A percentile compares a stretch with the other conserved stretches of the same genome.
Conservation (phyloP, 23 red algal species). For the Gracilaria caudata region DNA sequence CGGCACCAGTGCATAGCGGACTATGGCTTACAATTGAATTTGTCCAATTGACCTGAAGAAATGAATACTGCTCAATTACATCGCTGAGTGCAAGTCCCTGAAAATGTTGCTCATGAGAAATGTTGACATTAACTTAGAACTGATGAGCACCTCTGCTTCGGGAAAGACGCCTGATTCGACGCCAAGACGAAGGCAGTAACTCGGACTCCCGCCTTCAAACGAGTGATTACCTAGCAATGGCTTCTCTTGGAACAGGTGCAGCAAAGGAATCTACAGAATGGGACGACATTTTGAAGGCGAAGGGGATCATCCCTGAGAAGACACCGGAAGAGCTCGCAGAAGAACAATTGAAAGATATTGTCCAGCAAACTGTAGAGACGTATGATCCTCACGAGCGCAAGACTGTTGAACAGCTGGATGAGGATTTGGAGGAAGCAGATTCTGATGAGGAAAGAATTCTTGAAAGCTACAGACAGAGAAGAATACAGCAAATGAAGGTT, state of each 20-base stretch:
- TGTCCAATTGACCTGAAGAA: background rate
- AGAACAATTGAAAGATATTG: constrained; percentile 63
- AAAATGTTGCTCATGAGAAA: no score
- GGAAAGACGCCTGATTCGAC: no score
- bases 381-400: constrained; percentile 85
- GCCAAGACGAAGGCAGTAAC: background rate
- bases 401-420: constrained; percentile 68
- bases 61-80: background rate
- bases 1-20: background rate
- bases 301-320: constrained; percentile 88
- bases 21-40: constrained; percentile 8
- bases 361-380: constrained; percentile 64
- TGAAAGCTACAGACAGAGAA: constrained; percentile 56
- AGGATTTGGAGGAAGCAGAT: constrained; percentile 86
- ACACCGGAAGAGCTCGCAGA: constrained; percentile 70
- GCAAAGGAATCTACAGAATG: constrained; percentile 87
- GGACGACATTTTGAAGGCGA: constrained; percentile 84
- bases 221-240: constrained; percentile 20
- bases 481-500: constrained; percentile 67
- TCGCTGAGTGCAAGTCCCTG: no score
- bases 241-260: constrained; percentile 76
- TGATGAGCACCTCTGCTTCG: no score
- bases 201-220: background rate
- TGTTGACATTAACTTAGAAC: no score
- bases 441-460: constrained; percentile 83